Evolutionary conservation across 2,329 filamentous ascomycete genomes (phyloP).

Genomic region (Colletotrichum melonis): DNA sequence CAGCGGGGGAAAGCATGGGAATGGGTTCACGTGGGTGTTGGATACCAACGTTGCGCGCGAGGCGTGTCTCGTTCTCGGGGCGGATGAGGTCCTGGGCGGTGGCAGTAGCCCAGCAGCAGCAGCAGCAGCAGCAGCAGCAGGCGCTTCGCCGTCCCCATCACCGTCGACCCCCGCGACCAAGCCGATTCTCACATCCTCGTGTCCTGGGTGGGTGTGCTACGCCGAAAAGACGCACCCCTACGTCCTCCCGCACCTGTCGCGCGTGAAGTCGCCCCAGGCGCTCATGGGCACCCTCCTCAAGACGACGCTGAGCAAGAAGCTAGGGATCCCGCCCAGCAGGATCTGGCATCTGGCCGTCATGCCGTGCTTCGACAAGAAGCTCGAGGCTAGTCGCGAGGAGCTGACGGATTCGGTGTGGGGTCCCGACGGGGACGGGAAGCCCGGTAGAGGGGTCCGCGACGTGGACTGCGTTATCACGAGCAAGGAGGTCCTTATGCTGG

Average conservation of each 20-base stretch:
- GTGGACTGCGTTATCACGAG: constrained; percentile 99
- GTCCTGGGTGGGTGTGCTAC: constrained; percentile 98
- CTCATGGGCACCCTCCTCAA: constrained; percentile 91
- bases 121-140: constrained; percentile 36
- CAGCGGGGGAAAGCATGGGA: constrained; percentile 76
- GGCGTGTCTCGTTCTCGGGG: constrained; percentile 82
- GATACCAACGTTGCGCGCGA: constrained; percentile 89
- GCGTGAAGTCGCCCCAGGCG: constrained; percentile 93
- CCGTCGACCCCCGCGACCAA: constrained; percentile 40
- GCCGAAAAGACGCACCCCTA: constrained; percentile 98
- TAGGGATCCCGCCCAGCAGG: constrained; percentile 78
- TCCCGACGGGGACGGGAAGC: constrained; percentile 51
- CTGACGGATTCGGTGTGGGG: constrained; percentile 85
- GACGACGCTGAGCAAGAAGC: constrained; percentile 78
- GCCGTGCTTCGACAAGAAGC: constrained; percentile 99
- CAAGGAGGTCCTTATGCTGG: constrained; percentile 91
- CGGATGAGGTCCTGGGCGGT: constrained; percentile 72
- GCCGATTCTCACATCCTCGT: constrained; percentile 87
- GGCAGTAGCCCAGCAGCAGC: too few species aligned
- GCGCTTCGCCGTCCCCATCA: constrained; percentile 1
- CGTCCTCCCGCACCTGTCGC: constrained; percentile 89
- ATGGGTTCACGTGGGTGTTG: constrained; percentile 87
- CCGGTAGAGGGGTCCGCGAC: constrained; percentile 76
- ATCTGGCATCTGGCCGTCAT: constrained; percentile 97
- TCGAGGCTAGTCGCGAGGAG: constrained; percentile 94